Conservation (phyloP, 164 flowering plant species). For the Tinospora cordifolia region DNA sequence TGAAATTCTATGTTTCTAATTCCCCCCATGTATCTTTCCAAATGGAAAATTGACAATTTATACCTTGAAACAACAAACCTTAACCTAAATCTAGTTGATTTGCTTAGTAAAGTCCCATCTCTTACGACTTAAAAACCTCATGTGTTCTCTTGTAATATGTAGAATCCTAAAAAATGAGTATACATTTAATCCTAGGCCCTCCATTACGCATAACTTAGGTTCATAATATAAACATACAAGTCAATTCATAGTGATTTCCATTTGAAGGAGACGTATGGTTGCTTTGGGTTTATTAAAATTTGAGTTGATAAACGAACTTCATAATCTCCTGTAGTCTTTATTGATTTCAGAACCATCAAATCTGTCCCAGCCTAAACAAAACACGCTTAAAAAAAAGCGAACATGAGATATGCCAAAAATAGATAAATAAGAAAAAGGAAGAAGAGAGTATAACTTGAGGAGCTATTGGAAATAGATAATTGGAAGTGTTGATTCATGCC, state of each 20-base stretch:
- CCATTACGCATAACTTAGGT: too few relatives aligned
- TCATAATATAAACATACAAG: background rate
- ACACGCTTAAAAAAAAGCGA: background rate
- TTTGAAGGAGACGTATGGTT: background rate
- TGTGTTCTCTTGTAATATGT: too few relatives aligned
- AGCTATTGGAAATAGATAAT: constrained; percentile 4
- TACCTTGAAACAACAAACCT: background rate
- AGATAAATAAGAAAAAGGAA: background rate
- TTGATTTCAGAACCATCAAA: background rate
- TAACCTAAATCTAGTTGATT: background rate
- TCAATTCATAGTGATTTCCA: background rate
- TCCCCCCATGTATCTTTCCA: too few relatives aligned
- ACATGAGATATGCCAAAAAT: background rate
- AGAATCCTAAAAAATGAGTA: too few relatives aligned
- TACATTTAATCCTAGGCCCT: too few relatives aligned
- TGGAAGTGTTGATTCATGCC: constrained; percentile 4
- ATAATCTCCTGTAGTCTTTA: background rate
- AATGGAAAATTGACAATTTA: background rate
- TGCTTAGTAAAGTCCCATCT: background rate
- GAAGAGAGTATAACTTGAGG: constrained; percentile 4
- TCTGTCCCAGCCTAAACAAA: constrained; percentile 7
- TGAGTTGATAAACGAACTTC: background rate
- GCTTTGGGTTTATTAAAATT: background rate
- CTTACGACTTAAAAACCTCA: background rate
- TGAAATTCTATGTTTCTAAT: too few relatives aligned